Percentiles rank a stretch among this genome's conserved stretches.
These are phyloP conservation scores for Arabis hirsuta DNA, from an alignment of 345 rosid genomes.

Conservation along the genomic window DNA sequence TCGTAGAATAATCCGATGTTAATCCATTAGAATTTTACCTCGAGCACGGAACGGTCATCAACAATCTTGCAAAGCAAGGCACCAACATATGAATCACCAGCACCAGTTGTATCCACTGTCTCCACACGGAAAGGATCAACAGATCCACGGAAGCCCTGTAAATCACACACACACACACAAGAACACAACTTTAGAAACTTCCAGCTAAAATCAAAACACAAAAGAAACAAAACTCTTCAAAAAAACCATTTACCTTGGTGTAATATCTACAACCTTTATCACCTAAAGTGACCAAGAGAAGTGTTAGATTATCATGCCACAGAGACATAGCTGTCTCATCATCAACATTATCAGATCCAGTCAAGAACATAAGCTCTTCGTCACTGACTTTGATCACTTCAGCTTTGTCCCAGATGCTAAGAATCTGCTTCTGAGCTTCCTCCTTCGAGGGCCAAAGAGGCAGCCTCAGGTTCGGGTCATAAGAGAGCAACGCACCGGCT, in stretches of 20 bases:
- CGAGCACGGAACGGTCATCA: slow-evolving; percentile 67
- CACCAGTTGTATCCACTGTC: slow-evolving; percentile 90
- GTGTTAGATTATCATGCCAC: slow-evolving; percentile 84
- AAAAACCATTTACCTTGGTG: slow-evolving; percentile 67
- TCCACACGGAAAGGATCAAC: slow-evolving; percentile 83
- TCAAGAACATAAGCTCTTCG: slow-evolving; percentile 89
- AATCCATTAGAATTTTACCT: slow-evolving; percentile 47
- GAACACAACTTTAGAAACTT: neutral
- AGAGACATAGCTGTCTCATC: slow-evolving; percentile 82
- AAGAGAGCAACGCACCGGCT: slow-evolving; percentile 88
- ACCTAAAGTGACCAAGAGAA: slow-evolving; percentile 90
- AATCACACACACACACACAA: neutral
- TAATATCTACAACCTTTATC: slow-evolving; percentile 94
- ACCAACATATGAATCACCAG: slow-evolving; percentile 94
- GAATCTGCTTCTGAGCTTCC: slow-evolving; percentile 84
- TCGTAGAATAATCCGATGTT: neutral
- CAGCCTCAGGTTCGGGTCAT: slow-evolving; percentile 93
- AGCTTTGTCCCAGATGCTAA: slow-evolving; percentile 97
- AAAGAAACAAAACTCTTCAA: neutral
- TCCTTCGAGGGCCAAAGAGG: slow-evolving; percentile 93
- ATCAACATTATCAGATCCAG: slow-evolving; percentile 76
- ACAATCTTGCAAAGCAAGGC: slow-evolving; percentile 84
- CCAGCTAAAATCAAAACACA: neutral
- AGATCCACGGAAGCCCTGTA: slow-evolving; percentile 72
- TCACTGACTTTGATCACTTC: slow-evolving; percentile 96